phyloP scores from a whole-genome alignment of 2,329 filamentous ascomycete genomes.

The Escovopsis sp. region DNA sequence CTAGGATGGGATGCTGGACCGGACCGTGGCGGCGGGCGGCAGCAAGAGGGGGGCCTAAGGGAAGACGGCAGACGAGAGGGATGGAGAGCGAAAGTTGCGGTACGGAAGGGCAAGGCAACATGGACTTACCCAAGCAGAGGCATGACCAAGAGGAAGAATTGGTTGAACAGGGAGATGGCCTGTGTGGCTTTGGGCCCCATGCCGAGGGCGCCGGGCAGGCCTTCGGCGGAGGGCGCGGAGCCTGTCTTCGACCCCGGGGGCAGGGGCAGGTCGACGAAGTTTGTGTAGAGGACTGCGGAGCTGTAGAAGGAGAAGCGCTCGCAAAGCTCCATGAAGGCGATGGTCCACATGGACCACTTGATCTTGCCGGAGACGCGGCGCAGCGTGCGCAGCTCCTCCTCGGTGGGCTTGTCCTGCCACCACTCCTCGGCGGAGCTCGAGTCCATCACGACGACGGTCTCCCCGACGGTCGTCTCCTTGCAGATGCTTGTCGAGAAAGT shows the following conservation, averaged over 20 bases:
- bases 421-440: constrained; percentile 13
- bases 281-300: constrained; percentile 51
- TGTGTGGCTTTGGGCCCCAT: constrained; percentile 41
- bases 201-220: constrained; percentile 35
- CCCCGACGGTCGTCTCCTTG: constrained; percentile 8
- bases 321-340: constrained; percentile 59
- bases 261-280: constrained; percentile 43
- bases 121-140: constrained; percentile 37
- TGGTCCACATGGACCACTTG: constrained; percentile 49
- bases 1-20: no score
- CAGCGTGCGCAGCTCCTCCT: constrained; percentile 46
- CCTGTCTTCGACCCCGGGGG: constrained; percentile 40
- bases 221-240: constrained; percentile 20
- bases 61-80: not conserved
- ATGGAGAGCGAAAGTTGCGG: no score
- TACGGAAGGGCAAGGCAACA: no score
- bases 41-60: not conserved
- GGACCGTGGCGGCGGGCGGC: no score
- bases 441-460: constrained; percentile 1
- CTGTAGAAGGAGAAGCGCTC: constrained; percentile 71
- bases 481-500: constrained; percentile 10
- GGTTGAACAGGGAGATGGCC: constrained; percentile 36
- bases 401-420: constrained; percentile 34
- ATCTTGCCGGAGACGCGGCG: constrained; percentile 48
- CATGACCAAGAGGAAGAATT: constrained; percentile 47